Evolutionary conservation across 768 basidiomycete genomes (phyloP), one percentile per base, ranked within the genome.

Genomic region (Trametes cingulata): DNA sequence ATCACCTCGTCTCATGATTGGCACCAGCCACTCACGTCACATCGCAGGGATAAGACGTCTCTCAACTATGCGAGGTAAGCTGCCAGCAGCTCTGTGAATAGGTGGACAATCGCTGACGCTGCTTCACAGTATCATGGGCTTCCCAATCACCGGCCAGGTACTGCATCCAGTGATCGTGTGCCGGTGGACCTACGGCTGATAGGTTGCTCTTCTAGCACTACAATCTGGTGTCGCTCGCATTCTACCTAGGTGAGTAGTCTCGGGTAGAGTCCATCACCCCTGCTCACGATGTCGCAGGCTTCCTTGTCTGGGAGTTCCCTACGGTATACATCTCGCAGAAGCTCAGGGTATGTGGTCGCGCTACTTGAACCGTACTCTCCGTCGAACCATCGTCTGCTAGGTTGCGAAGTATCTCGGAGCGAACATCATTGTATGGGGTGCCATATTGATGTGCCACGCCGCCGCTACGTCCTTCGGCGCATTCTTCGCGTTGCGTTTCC

Each of bases 261-360:
- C 45, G 12, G 8, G 3, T 6, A 22, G 15, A 37, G 50, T 25
- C 49, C 19, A 8, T 3, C 2, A 24, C 15, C n/a, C 15, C 22
- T 24, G 0, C 24, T 24, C 33, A 10, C 39, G 13, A 35, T 59
- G 15, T 33, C 0, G 19, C 49, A 84, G 84, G 84, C 1, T 85
- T 80, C 63, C 72, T 87, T 15, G 71, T 81, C 37, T 86, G 80
- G 77, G 85, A 88, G 69, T 85, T 86, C 55, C 86, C 86, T 5
- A 86, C 85, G 0, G 81, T 84, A 10, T 87, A 86, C 65, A 80
- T 87, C 52, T 81, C 84, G 1, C 85, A 87, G 72, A 86, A 84
- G 63, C 72, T 81, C 9, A 52, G 55, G 39, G 61, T 62, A n/a
- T 68, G 53, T 35, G 13, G 10, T 7, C 14, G 19, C 14, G 8